Percentiles rank a stretch among this genome's conserved stretches.
Evolutionary conservation across 805 yeast genomes (phyloP).

Genomic region (Hanseniaspora thailandica): DNA sequence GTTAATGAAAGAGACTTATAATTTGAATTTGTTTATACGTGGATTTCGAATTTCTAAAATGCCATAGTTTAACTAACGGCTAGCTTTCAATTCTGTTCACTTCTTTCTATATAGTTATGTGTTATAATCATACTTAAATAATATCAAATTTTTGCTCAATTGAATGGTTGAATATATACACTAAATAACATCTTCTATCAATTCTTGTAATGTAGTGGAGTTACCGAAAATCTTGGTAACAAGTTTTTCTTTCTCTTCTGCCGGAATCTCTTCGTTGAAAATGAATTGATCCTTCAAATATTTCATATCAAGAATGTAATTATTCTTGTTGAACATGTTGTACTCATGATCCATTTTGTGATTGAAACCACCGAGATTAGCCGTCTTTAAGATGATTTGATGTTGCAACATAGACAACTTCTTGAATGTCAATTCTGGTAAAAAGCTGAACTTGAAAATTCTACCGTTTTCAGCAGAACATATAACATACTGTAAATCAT

Average conservation of each 20-base stretch:
- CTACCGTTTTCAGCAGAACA: constrained; percentile 77
- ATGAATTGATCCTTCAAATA: constrained; percentile 11
- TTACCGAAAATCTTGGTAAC: constrained; percentile 11
- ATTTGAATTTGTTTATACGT: neutral
- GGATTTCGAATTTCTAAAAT: too few relatives aligned
- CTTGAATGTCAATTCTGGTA: constrained; percentile 64
- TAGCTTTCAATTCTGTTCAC: too few relatives aligned
- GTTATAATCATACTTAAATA: too few relatives aligned
- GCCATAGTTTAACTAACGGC: too few relatives aligned
- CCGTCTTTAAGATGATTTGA: constrained; percentile 68
- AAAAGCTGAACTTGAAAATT: constrained; percentile 58
- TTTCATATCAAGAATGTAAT: constrained; percentile 6
- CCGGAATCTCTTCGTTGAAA: constrained; percentile 4
- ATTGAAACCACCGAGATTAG: constrained; percentile 66
- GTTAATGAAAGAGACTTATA: constrained; percentile 38
- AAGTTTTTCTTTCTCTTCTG: constrained; percentile 19
- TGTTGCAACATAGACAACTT: constrained; percentile 77
- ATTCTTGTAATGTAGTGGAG: constrained; percentile 3
- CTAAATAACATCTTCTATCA: constrained; percentile 8
- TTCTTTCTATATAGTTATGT: too few relatives aligned
- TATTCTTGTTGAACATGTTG: constrained; percentile 27
- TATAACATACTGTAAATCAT: constrained; percentile 24
- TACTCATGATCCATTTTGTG: constrained; percentile 45
- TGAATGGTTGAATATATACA: too few relatives aligned
- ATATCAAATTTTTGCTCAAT: too few relatives aligned